Conservation (phyloP, 768 basidiomycete genomes). For the Clitopilus hobsonii region DNA sequence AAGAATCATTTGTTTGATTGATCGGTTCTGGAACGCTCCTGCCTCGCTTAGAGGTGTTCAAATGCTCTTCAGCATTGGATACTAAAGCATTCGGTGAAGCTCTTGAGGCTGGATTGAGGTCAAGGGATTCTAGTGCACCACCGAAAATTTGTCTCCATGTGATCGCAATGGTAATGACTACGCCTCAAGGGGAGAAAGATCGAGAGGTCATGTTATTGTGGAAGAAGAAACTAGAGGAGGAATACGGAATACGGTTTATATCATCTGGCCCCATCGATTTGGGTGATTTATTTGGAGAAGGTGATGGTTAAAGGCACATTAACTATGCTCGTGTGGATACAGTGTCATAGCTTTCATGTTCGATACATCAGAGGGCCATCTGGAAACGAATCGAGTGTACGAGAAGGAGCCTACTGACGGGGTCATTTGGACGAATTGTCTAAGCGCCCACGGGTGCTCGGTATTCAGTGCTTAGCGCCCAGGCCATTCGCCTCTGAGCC, state of each 20-base stretch:
- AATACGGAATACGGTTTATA: neutral
- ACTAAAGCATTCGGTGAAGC: neutral
- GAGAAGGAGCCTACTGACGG: no score
- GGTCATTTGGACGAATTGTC: no score
- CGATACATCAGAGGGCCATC: no score
- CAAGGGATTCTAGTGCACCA: neutral
- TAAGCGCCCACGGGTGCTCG: no score
- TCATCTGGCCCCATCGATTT: neutral
- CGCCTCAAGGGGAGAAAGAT: no score
- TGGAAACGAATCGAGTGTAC: no score
- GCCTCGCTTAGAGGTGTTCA: neutral
- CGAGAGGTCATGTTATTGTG: no score
- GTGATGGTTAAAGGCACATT: no score
- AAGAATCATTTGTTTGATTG: neutral
- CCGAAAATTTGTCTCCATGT: neutral
- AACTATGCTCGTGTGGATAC: no score
- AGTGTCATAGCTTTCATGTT: no score
- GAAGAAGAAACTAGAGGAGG: neutral
- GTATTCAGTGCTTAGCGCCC: no score
- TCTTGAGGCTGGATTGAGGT: neutral
- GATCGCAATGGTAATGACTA: neutral
- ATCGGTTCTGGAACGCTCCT: neutral
- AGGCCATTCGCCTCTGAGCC: no score
- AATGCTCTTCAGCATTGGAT: neutral
- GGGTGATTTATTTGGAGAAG: neutral